A percentile compares a stretch with the other conserved stretches of the same genome.
phyloP scores from a whole-genome alignment of 306 rosid species.

The Acacia acuminata region DNA sequence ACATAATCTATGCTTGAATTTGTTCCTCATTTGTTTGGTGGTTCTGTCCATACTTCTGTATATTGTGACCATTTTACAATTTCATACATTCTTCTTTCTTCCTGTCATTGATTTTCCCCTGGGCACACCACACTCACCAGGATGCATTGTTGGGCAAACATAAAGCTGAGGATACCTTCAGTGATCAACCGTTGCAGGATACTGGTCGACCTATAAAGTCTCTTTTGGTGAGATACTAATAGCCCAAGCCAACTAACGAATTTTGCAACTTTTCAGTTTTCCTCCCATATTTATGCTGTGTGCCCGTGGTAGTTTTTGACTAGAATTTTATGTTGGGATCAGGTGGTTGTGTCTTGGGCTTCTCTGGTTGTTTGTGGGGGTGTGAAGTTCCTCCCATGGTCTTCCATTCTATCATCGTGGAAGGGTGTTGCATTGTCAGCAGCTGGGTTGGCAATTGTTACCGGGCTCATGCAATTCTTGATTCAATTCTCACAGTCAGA shows the following conservation, averaged over 20 bases:
- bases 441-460: conserved; percentile 56
- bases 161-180: conserved; percentile 67
- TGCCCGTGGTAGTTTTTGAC: neutral
- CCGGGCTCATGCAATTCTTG: conserved; percentile 80
- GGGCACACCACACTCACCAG: conserved; percentile 39
- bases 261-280: neutral
- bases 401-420: conserved; percentile 75
- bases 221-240: conserved; percentile 68
- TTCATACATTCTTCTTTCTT: conserved; percentile 1
- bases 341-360: conserved; percentile 80
- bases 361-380: conserved; percentile 60
- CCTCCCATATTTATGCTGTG: neutral
- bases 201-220: conserved; percentile 74
- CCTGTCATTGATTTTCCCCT: neutral
- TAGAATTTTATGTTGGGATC: conserved; percentile 25
- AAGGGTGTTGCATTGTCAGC: conserved; percentile 79
- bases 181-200: conserved; percentile 59
- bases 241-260: neutral
- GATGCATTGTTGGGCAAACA: conserved; percentile 87
- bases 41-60: neutral
- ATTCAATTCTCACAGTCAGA: conserved; percentile 87
- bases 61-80: conserved; percentile 1
- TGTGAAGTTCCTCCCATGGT: conserved; percentile 69
- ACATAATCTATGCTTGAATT: neutral
- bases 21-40: neutral